Base-by-base conservation (phyloP, 2,329 filamentous ascomycete genomes). In the Elsinoe necatrix region DNA sequence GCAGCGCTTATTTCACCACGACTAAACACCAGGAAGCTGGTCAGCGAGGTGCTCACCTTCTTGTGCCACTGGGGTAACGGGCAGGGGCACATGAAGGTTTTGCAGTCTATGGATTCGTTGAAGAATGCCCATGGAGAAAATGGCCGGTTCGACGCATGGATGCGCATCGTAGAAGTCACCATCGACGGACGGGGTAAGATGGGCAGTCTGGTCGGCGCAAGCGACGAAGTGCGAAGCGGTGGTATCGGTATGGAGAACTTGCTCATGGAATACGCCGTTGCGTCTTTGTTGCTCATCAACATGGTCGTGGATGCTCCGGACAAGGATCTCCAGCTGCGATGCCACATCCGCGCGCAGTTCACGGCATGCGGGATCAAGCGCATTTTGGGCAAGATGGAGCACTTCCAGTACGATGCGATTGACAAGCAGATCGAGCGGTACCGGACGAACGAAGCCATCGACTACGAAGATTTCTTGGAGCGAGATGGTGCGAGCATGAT, bases 241-340 rank as follows among this genome's bases (percentile, higher is more conserved):
- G 93, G 93, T 62, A 95, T 96, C 67, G 93, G 93, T 69, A 95
- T 97, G 85, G 93, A 98, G 79, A 97, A 97, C 72, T 77, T 96
- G 66, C 80, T 98, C 55, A 97, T 98, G 93, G 93, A 98, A 79
- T 98, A 98, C 68, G 92, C 91, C 37, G 89, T 97, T 50, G 89
- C 92, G 31, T 95, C 91, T 1, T 81, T 98, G 66, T 90, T 97
- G 68, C 79, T 98, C 67, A 83, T 97, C 77, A 98, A 97, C 74
- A 95, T 95, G 86, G 81, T 97, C 64, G 84, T 98, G 60, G 93
- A 97, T 72, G 89, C 90, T 2, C 87, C 91, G 0, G 87, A 95
- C 67, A 81, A 83, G 64, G 93, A 98, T 67, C 76, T 98, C 62
- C 89, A 95, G 72, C 76, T 97, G 61, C 84, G 93, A 68, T 88